Evolutionary conservation across 1,284 basidiomycete species (phyloP), one percentile per base, ranked within the genome.

Genomic region (Ganoderma sinense): DNA sequence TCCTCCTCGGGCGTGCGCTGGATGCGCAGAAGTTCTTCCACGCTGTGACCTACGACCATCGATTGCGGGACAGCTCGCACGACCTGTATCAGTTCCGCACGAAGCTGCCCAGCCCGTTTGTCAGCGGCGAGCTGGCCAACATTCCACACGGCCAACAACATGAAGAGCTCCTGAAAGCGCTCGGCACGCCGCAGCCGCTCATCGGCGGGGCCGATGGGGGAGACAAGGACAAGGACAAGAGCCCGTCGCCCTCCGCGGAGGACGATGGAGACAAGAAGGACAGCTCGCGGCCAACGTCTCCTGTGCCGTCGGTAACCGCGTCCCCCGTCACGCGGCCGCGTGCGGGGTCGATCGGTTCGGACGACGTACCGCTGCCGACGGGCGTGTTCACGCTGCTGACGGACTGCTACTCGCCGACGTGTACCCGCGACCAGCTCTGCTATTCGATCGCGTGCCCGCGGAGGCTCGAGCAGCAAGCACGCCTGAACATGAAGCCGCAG

Each of bases 1-100:
- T 99, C 59, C 86, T 99, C 2, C 88, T 99, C 13, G 98, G 98
- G 16, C 89, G 98, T 62, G 97, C 97, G 6, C 86, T 99, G 67
- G 98, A 99, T 79, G 94, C 97, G 16, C 98, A 99, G 83, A 99
- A 99, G 84, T 99, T 97, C 84, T 99, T 99, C 81, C 98, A 99
- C 80, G 98, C 99, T 78, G 98, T 99, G 73, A 98, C 97, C 8
- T 99, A 99, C 80, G 97, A 99, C 78, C 98, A 99, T 81, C 91
- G 97, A 16, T 80, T 99, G 72, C 87, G 98, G 63, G 98, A 99
- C 82, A 96, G 91, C 75, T 85, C 91, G 2, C 87, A 89, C 72
- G 98, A 99, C 82, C 84, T 99, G 39, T 99, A 99, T 81, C 97
- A 98, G 80, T 99, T 99, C 83, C 85, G 87, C 72, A 90, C 89